Base-by-base conservation (phyloP, 1,284 basidiomycete species). In the Trametes sp. region DNA sequence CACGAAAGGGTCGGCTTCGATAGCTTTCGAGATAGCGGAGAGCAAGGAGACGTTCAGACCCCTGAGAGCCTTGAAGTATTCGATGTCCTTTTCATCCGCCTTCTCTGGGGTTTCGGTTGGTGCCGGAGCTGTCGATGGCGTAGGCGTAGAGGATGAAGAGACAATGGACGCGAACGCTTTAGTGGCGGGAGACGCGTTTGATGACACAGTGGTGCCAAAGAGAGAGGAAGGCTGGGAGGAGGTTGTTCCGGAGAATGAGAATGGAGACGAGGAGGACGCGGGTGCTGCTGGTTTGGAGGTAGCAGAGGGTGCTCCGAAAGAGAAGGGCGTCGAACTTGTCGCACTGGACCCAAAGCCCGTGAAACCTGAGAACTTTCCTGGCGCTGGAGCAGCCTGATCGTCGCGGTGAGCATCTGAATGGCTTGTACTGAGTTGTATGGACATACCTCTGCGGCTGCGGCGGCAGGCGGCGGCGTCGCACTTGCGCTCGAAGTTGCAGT, bases 21-120 rank as follows among this genome's bases (percentile, higher is more conserved):
- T 76, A 4, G 85, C 83, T 55, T 84, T 82, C 14, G 84, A 81
- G 50, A 95, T 76, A 33, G 87, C 84, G 4, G 84, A 79, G 33
- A 92, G 72, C 69, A 95, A 81, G 0, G 92, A 90, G 23, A 85
- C 76, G 72, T 96, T 96, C 49, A 96, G 82, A 13, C 94, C 94
- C 21, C 94, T 88, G 21, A 96, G 81, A 8, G 87, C 85, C 41
- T 82, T 87, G 77, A 87, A 94, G 75, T 93, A 96, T 45, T 82
- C 77, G 3, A 81, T 65, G 19, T 79, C 79, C 23, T 78, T 76
- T 31, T 78, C 73, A 24, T 78, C 73, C 36, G 74, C 71, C 8
- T 76, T 72, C 14, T 65, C 48, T 21, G 59, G 64, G 29, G 62
- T 45, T 16, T 61, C 35, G 24, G 68, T 57, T 1, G 61, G 45